phyloP scores from a whole-genome alignment of 768 basidiomycete genomes.

The Russula sp. region DNA sequence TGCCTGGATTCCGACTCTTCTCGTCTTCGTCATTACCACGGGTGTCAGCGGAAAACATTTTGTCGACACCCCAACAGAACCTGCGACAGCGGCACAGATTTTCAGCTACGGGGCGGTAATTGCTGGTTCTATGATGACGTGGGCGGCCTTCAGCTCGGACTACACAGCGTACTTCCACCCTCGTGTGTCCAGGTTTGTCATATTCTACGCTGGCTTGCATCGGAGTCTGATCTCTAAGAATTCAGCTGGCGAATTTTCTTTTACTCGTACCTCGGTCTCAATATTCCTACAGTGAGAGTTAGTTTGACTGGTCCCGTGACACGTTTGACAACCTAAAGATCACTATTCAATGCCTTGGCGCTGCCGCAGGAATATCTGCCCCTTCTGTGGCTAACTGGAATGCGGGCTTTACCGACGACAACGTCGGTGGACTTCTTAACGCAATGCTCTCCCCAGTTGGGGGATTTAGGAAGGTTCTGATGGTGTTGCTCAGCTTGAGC shows the following conservation, averaged over 20 bases:
- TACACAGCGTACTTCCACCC: slow-evolving; percentile 70
- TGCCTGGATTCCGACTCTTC: slow-evolving; percentile 74
- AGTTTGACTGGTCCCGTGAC: slow-evolving; percentile 11
- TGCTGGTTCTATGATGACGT: slow-evolving; percentile 72
- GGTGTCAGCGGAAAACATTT: slow-evolving; percentile 76
- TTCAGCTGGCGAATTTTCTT: slow-evolving; percentile 57
- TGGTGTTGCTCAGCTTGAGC: slow-evolving; percentile 70
- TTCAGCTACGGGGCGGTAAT: slow-evolving; percentile 67
- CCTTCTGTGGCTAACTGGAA: slow-evolving; percentile 55
- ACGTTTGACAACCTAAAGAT: slow-evolving; percentile 32
- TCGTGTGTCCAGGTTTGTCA: slow-evolving; percentile 51
- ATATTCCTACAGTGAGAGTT: slow-evolving; percentile 53
- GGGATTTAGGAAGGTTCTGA: slow-evolving; percentile 67
- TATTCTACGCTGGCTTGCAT: background rate
- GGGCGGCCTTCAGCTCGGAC: slow-evolving; percentile 60
- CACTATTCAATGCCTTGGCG: slow-evolving; percentile 57
- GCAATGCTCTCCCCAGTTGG: slow-evolving; percentile 61
- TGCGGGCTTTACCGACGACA: slow-evolving; percentile 50
- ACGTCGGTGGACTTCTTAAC: slow-evolving; percentile 60
- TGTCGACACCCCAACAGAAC: slow-evolving; percentile 44
- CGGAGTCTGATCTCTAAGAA: background rate
- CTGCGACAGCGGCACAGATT: slow-evolving; percentile 53
- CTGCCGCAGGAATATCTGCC: slow-evolving; percentile 60
- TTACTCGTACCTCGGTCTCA: slow-evolving; percentile 64
- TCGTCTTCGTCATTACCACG: slow-evolving; percentile 66